Conservation (phyloP, 306 rosid species). For the Vachellia collinsii region DNA sequence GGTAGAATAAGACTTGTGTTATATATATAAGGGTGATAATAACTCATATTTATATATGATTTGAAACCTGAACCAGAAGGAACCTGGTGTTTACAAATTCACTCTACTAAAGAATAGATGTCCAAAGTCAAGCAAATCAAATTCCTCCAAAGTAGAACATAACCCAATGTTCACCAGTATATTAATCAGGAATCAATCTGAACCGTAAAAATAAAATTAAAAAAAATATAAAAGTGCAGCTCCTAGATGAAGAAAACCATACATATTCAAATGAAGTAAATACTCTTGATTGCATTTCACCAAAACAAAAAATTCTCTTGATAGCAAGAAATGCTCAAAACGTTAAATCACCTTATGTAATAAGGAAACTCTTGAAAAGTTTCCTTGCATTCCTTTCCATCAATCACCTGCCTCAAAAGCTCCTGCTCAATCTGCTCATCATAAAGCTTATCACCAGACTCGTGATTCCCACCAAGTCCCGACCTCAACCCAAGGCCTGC, state of each 20-base stretch:
- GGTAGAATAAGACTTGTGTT: too few relatives aligned
- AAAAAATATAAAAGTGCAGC: not conserved
- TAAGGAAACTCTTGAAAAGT: conserved; percentile 83
- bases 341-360: conserved; percentile 67
- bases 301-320: too few relatives aligned
- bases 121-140: not conserved
- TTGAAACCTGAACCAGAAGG: too few relatives aligned
- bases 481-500: conserved; percentile 88
- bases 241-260: not conserved
- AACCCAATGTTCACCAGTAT: conserved; percentile 12
- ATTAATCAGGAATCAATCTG: conserved; percentile 26
- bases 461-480: conserved; percentile 65
- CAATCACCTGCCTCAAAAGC: conserved; percentile 62
- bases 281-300: not conserved
- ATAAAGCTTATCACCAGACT: conserved; percentile 59
- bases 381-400: conserved; percentile 60
- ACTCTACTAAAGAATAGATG: too few relatives aligned
- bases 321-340: not conserved
- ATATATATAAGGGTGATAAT: too few relatives aligned
- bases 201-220: not conserved
- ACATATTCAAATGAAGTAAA: not conserved
- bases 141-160: conserved; percentile 23
- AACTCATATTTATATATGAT: too few relatives aligned
- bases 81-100: too few relatives aligned
- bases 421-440: conserved; percentile 74